Evolutionary conservation across 108 stramenopile genomes (phyloP), one percentile per base, ranked within the genome.

Genomic region (Pseudonitzschia multiseries): DNA sequence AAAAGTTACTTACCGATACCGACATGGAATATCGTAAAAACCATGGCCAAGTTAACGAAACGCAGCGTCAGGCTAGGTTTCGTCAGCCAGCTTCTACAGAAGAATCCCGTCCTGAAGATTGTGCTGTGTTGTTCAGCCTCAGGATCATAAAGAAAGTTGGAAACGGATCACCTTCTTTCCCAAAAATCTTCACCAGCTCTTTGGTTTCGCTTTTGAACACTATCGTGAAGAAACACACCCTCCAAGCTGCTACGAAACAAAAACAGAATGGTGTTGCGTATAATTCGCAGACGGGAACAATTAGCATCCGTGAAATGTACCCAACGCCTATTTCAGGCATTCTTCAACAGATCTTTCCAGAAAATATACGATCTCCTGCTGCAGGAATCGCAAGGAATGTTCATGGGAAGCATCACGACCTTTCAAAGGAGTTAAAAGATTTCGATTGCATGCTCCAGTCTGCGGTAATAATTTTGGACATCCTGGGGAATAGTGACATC

Each of bases 251-350:
- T 10, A 61, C 79, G 32, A 81, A 68, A 68, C 79, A 85, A 59
- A 81, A 82, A 29, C 75, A 77, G 33, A 73, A 79, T 52, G 74
- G 75, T 20, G 77, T 71, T 43, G 62, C 66, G 8, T 78, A 68
- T 68, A 40, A 43, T 50, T 53, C 74, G 15, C 71, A 70, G 52
- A 54, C 67, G 24, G 73, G 69, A 24, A 69, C 81, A n/a, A 73
- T 53, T 4, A 71, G 72, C 72, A 84, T 73, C 53, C 82, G 59
- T 70, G 79, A 78, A 41, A 72, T 72, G 71, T 61, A 71, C 68
- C 73, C 73, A 32, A 94, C 89, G 27, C 89, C 93, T 6, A 88
- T 81, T 8, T 53, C 70, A 20, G 90, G 87, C 18, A 87, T 94
- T 43, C 73, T 94, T 18, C 82, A 78, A 43, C 68, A 83, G 57